Base-by-base conservation (phyloP, 441 rosid species). In the Arabidopsis lyrata region DNA sequence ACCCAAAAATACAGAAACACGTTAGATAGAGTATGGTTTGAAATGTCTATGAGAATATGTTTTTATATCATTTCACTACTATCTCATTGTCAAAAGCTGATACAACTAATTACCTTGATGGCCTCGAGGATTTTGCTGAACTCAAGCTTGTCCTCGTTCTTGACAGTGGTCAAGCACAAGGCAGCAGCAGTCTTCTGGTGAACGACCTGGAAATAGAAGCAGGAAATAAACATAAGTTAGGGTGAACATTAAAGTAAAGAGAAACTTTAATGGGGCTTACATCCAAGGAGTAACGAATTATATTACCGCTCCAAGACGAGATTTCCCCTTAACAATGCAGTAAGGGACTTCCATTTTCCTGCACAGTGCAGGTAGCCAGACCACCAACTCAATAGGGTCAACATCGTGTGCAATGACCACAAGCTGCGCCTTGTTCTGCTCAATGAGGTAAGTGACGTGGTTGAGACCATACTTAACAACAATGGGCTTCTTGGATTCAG, bases 281-380 rank as follows among this genome's bases (percentile, higher is more conserved):
- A 34, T 50, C 7, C 20, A 52, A 5, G 18, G 24, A 45, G 54
- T 13, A 34, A 20, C 0, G 9, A 31, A 44, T 57, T 13, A 64
- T 8, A 57, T 52, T 82, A 95, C 99, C 72, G 94, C 80, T 84
- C 97, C 97, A 62, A 95, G 75, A 4, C 99, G 88, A 8, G 99
- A 81, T 75, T 95, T 95, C 3, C 97, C 96, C 81, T 95, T 95
- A 10, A 92, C 99, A 73, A 92, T 95, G 80, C 93, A 88, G 80
- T 94, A 92, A 1, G 97, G 99, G 11, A 94, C 88, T 81, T 94
- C 99, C 99, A 92, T 90, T 78, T 94, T 94, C 55, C 97, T 85
- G 81, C 99, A 90, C 49, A 91, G 48, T 11, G 98, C 95, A 8
- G 98, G 98, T 7, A 91, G 79, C 98, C 98, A 94, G 4, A 94